Base-by-base conservation (phyloP, 176 grass and related monocot genomes). In the Cenchrus americanus region DNA sequence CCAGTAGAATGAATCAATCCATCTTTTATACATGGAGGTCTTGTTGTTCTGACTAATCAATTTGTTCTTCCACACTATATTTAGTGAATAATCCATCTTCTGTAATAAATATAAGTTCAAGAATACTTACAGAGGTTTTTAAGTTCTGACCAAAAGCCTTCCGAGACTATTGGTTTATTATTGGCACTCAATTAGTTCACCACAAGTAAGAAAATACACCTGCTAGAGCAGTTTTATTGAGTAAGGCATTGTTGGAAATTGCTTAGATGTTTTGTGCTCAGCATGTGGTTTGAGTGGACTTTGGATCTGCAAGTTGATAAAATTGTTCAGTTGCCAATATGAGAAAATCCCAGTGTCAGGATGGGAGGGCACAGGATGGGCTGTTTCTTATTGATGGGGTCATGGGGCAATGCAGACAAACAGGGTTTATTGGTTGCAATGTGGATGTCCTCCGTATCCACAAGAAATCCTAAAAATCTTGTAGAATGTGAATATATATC, bases 281-380 rank as follows among this genome's bases (percentile, higher is more conserved):
- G 15, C 53, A 27, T 82, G 27, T 76, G 32, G 15, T 63, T 54
- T 77, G 14, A 76, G 42, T 68, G 9, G 19, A 49, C 46, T 82
- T 59, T 8, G 14, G 7, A 69, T 41, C 40, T 30, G 9, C 11
- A 68, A 23, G 40, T 19, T 7, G 30, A 53, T 44, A 77, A 17
- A 57, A 11, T 64, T 42, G 8, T 83, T 83, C 18, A 50, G 17
- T 65, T 42, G 12, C 70, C 69, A 53, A 19, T n/a, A 51, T 83
- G 43, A 63, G 13, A 46, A 50, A 14, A 49, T 64, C 18, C 26
- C 13, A 37, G 4, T 62, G 19, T 49, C 27, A 63, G 26, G 44
- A 74, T 51, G 69, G 47, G 26, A 23, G 57, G 37, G 26, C 27
- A 51, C 44, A 63, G 8, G 8, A 64, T 52, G 46, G 47, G 14